Conservation (phyloP, 2,329 filamentous ascomycete species). For the Geoglossum cookeanum region DNA sequence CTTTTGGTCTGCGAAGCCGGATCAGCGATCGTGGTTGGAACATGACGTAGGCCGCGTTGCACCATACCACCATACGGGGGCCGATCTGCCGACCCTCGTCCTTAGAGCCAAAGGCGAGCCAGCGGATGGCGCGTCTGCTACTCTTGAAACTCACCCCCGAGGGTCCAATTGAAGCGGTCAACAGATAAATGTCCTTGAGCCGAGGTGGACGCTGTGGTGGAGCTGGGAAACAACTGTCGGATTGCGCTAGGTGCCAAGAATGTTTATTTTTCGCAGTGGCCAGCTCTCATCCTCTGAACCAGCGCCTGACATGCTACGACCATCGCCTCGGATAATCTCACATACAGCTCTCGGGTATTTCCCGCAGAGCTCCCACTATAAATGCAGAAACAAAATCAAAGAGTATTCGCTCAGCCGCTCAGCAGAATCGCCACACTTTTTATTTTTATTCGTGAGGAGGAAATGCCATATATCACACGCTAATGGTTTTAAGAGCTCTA, state of each 20-base stretch:
- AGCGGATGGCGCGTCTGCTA: not conserved
- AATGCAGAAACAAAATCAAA: not conserved
- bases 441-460: not conserved
- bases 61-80: not conserved
- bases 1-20: not conserved
- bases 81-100: not conserved
- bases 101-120: not conserved
- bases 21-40: not conserved
- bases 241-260: not conserved
- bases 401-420: not conserved
- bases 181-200: not conserved
- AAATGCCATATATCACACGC: not conserved
- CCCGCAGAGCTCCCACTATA: not conserved
- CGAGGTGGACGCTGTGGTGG: not conserved
- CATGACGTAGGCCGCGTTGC: not conserved
- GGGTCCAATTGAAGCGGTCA: not conserved
- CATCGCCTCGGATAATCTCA: not conserved
- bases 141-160: not conserved
- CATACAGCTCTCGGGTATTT: not conserved
- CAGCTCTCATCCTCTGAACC: not conserved
- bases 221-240: not conserved
- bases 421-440: not conserved
- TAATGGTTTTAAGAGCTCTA: slow-evolving; percentile 5
- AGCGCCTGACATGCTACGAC: not conserved
- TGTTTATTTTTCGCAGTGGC: not conserved